Evolutionary conservation across 1,139 yeast species (phyloP).

Genomic region (Protomyces arabidopsidicola): DNA sequence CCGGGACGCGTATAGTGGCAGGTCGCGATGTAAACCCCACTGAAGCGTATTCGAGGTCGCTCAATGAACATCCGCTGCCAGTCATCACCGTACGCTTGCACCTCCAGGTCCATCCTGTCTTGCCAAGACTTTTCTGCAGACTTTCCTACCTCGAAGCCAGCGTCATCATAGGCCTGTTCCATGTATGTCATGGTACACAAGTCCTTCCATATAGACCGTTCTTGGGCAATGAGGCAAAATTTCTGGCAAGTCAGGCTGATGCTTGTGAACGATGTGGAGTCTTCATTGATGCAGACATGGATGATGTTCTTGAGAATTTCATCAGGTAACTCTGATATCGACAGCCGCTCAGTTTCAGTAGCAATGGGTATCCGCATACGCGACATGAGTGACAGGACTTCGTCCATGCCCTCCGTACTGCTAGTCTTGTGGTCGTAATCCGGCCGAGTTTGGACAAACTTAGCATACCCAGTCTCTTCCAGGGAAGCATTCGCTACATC

Average conservation of each 20-base stretch:
- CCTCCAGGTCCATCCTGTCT: background rate
- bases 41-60: slow-evolving; percentile 69
- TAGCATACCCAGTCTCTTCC: slow-evolving; percentile 21
- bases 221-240: slow-evolving; percentile 59
- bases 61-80: slow-evolving; percentile 44
- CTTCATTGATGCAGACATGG: slow-evolving; percentile 47
- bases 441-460: slow-evolving; percentile 36
- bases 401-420: background rate
- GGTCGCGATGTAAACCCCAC: slow-evolving; percentile 80
- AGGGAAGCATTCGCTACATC: slow-evolving; percentile 40
- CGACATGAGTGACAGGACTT: slow-evolving; percentile 7
- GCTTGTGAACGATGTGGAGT: slow-evolving; percentile 55
- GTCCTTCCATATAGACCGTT: slow-evolving; percentile 53
- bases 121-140: slow-evolving; percentile 24
- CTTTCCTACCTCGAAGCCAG: background rate
- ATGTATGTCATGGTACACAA: slow-evolving; percentile 57
- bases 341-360: slow-evolving; percentile 44
- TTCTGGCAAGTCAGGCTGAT: slow-evolving; percentile 59
- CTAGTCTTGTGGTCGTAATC: slow-evolving; percentile 38
- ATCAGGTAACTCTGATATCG: slow-evolving; percentile 56
- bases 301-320: slow-evolving; percentile 60
- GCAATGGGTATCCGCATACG: slow-evolving; percentile 9
- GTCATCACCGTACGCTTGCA: slow-evolving; percentile 34
- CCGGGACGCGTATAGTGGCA: slow-evolving; percentile 83
- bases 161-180: slow-evolving; percentile 44